Base-by-base conservation (phyloP, 768 basidiomycete species). In the Lactarius hatsudake region DNA sequence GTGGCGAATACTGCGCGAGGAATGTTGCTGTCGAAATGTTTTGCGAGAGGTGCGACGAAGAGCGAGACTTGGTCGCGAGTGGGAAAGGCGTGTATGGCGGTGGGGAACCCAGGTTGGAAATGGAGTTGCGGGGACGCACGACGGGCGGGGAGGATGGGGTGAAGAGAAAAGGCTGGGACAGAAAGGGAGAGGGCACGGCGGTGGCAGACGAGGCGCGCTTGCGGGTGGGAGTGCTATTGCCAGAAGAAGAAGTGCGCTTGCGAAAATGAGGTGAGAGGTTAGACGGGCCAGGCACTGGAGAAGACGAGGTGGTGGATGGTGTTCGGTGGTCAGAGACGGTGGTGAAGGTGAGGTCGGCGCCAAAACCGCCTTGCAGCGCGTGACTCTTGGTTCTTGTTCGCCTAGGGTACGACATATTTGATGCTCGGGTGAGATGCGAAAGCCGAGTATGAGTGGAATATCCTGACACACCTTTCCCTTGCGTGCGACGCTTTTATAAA, bases 351-450 rank as follows among this genome's bases (percentile, higher is more conserved):
- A 32, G 13, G 12, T 58, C 28, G 30, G 36, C n/a, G 51, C 36
- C 30, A 51, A 53, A 5, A 45, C 61, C 32, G 45, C 45, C 40
- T 34, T 28, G 66, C 15, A 8, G 48, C 20, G 40, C 28, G 40
- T 54, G 13, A 23, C 42, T 56, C 43, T 67, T 63, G 26, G 53
- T 20, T 36, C 42, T 60, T 67, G 59, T 67, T 64, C 59, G 62
- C 59, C 66, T 67, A 7, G 32, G 34, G 12, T 30, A 56, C 40
- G 66, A 67, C 66, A 67, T 67, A 48, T 15, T 53, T 30, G 23
- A 53, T 63, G 58, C 63, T 67, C 66, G 66, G 66, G 58, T 64
- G 62, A 67, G 66, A 67, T 36, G 62, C 66, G 66, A 67, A 42
- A 28, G 13, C 4, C 30, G 34, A 7, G 34, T 30, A 1, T 34